Evolutionary conservation across 768 basidiomycete genomes (phyloP).

Genomic region (Rhizopogon rudus): DNA sequence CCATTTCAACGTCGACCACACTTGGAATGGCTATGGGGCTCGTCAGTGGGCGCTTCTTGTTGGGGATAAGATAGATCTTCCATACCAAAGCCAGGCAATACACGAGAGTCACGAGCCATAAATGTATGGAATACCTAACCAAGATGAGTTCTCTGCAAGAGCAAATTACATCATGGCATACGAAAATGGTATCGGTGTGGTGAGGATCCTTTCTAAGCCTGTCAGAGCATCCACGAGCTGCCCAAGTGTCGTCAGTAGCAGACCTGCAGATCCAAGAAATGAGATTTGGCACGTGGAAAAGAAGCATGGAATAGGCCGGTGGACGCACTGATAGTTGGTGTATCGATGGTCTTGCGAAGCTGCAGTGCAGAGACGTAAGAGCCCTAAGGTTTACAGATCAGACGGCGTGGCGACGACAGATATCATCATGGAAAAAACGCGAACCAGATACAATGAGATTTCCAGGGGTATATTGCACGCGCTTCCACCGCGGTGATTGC

Average conservation of each 20-base stretch:
- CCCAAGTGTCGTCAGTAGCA: conserved; percentile 43
- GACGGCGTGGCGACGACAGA: background rate
- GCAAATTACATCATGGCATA: conserved; percentile 22
- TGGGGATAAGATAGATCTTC: background rate
- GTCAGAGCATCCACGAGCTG: conserved; percentile 62
- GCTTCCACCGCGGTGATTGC: conserved; percentile 29
- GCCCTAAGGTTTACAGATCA: conserved; percentile 36
- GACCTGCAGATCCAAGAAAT: conserved; percentile 28
- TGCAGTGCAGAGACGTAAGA: conserved; percentile 64
- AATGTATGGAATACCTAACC: conserved; percentile 57
- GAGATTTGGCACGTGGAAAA: background rate
- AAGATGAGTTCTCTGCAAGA: background rate
- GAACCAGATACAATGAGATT: conserved; percentile 61
- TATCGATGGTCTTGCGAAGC: conserved; percentile 47
- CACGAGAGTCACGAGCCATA: conserved; percentile 60
- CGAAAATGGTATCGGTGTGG: conserved; percentile 76
- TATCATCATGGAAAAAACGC: conserved; percentile 10
- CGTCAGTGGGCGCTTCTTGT: background rate
- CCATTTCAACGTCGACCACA: conserved; percentile 50
- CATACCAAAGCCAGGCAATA: conserved; percentile 59
- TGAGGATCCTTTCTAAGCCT: conserved; percentile 67
- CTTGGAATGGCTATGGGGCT: conserved; percentile 54
- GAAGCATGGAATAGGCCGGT: background rate
- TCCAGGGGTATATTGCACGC: conserved; percentile 67
- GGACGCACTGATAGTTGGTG: conserved; percentile 54